Base-by-base conservation (phyloP, 2,329 filamentous ascomycete species). In the Fulvia fulva region DNA sequence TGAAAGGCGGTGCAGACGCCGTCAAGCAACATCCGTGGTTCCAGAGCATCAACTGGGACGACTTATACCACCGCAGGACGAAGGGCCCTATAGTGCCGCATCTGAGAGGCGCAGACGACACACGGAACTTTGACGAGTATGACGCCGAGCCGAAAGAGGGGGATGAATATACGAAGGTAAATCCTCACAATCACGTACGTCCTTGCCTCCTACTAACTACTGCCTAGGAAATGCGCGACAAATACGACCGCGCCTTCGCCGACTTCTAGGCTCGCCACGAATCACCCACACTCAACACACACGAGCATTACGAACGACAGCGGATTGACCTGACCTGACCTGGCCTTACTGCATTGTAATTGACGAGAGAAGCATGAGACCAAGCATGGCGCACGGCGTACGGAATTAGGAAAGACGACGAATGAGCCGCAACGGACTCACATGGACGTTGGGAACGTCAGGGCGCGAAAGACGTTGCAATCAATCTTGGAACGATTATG, bases 11-110 rank as follows among this genome's bases (percentile, higher is more conserved):
- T 57, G 87, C 89, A 14, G 77, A 78, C 51, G 81, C 83, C 57
- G 89, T 94, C 56, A 92, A 91, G 71, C 75, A 80, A 16, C 90
- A 94, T 69, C 81, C 87, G 1, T 94, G 91, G 78, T 94, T 94
- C 74, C 76, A 77, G 51, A 81, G 81, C 56, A 81, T 90, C 59
- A 81, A 90, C 73, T 94, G 90, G 90, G 83, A 90, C 54, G 86
- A 85, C 50, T 74, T 92, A 23, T 83, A 86, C 66, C 77, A 84
- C 59, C 83, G 87, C 54, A 82, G 83, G 62, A 77, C 83, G 52
- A 78, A 81, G 51, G 89, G 88, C 0, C 89, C 89, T 4, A 91
- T 92, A 64, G 80, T 90, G 53, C 89, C 89, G n/a, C 86, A 88
- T 55, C 77, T 93, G 28, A 80, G 86, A 23, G 88, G 84, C 51